phyloP scores from a whole-genome alignment of 2,329 filamentous ascomycete species.

The Penicillium occitanis region DNA sequence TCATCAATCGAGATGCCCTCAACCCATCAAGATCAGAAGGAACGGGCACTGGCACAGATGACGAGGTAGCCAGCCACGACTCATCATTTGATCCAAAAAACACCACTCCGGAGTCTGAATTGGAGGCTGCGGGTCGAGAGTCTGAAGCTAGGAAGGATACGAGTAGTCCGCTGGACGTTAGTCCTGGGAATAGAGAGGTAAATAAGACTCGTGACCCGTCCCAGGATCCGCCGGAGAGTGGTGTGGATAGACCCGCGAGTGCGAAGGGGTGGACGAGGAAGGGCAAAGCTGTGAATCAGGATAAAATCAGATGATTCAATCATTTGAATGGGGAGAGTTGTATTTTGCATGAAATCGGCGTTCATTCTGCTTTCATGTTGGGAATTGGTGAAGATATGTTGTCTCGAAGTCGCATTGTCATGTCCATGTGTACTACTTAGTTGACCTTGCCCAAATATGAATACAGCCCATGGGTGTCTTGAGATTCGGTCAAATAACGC shows the following conservation, averaged over 20 bases:
- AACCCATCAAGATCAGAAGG: conserved; percentile 66
- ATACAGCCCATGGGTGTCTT: not conserved
- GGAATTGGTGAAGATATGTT: not conserved
- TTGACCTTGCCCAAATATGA: not conserved
- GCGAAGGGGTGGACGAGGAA: conserved; percentile 39
- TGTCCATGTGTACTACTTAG: not conserved
- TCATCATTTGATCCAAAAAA: conserved; percentile 68
- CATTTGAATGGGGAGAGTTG: not conserved
- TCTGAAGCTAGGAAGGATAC: conserved; percentile 39
- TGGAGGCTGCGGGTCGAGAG: conserved; percentile 38
- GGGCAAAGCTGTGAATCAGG: conserved; percentile 26
- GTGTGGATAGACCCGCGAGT: conserved; percentile 41
- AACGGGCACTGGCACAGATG: conserved; percentile 65
- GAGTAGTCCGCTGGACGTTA: conserved; percentile 58
- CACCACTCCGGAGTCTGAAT: conserved; percentile 64
- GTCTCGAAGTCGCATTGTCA: not conserved
- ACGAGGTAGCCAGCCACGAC: conserved; percentile 57
- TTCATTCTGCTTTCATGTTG: conserved; percentile 2
- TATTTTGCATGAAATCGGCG: not conserved
- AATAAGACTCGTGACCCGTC: conserved; percentile 49
- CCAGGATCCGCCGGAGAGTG: conserved; percentile 47
- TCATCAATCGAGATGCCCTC: conserved; percentile 59
- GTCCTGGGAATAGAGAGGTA: conserved; percentile 60
- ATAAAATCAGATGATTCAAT: not conserved
- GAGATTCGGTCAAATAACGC: not conserved